Conservation (phyloP, 2,329 filamentous ascomycete species). For the Myriosclerotinia scirpicola region DNA sequence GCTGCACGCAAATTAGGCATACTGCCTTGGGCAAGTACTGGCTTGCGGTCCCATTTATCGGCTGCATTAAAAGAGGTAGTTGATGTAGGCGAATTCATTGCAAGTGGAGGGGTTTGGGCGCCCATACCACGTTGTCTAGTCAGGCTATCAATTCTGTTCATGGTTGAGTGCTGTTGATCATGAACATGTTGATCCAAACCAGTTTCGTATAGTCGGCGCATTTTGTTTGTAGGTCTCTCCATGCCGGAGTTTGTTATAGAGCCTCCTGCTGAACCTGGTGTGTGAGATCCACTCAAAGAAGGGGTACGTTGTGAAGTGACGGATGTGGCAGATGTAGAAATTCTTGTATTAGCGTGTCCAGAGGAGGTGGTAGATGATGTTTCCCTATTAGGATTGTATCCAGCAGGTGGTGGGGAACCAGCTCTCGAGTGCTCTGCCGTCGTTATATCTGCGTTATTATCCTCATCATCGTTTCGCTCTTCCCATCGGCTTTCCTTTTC, state of each 20-base stretch:
- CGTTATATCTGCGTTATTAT: slow-evolving; percentile 25
- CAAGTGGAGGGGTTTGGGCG: slow-evolving; percentile 35
- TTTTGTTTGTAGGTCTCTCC: slow-evolving; percentile 68
- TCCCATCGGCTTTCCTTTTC: slow-evolving; percentile 44
- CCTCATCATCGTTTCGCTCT: slow-evolving; percentile 39
- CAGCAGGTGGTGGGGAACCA: slow-evolving; percentile 57
- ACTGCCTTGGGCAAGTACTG: slow-evolving; percentile 59
- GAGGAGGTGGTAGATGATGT: slow-evolving; percentile 78
- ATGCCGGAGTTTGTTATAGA: slow-evolving; percentile 46
- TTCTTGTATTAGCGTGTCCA: slow-evolving; percentile 64
- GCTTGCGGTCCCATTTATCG: slow-evolving; percentile 51
- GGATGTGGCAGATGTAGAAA: slow-evolving; percentile 87
- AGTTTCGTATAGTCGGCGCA: slow-evolving; percentile 78
- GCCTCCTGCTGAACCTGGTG: slow-evolving; percentile 43
- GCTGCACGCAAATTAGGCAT: slow-evolving; percentile 66
- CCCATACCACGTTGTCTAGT: slow-evolving; percentile 56
- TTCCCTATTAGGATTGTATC: slow-evolving; percentile 74
- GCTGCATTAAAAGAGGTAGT: slow-evolving; percentile 42
- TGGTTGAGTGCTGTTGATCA: slow-evolving; percentile 73
- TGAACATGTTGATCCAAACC: slow-evolving; percentile 76
- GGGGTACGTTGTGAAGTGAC: slow-evolving; percentile 69
- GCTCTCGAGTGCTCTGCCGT: slow-evolving; percentile 46
- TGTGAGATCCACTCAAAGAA: slow-evolving; percentile 53
- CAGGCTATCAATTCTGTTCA: slow-evolving; percentile 78
- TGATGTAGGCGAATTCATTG: slow-evolving; percentile 33